Evolutionary conservation across 768 basidiomycete species (phyloP).

Genomic region (Pleurotus eryngii): DNA sequence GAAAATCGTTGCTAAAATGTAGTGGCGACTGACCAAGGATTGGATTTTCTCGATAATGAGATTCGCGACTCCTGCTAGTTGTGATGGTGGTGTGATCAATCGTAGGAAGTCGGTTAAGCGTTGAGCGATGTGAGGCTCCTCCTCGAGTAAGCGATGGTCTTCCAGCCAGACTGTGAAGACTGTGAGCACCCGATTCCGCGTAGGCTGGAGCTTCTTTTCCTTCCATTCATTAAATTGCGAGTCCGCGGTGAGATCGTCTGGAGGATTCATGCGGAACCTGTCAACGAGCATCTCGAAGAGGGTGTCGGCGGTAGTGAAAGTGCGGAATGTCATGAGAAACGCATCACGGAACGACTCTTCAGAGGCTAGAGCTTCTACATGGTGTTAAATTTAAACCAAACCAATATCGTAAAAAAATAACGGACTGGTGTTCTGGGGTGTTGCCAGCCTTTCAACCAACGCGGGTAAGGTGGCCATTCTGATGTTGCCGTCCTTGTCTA

Average conservation of each 20-base stretch:
- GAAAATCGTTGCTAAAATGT: neutral
- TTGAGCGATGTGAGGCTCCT: slow-evolving; percentile 59
- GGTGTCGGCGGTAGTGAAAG: slow-evolving; percentile 67
- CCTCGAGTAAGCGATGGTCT: slow-evolving; percentile 56
- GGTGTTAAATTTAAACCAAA: neutral
- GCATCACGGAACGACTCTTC: slow-evolving; percentile 43
- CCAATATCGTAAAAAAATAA: no score
- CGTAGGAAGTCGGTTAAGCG: slow-evolving; percentile 55
- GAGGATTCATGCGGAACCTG: slow-evolving; percentile 53
- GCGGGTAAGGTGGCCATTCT: slow-evolving; percentile 68
- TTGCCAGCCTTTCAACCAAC: slow-evolving; percentile 67
- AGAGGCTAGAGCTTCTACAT: slow-evolving; percentile 22
- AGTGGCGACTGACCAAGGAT: slow-evolving; percentile 42
- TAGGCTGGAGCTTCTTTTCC: slow-evolving; percentile 54
- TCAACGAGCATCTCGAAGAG: slow-evolving; percentile 68
- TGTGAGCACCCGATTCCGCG: slow-evolving; percentile 58
- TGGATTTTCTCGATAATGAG: slow-evolving; percentile 51
- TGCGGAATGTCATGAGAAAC: slow-evolving; percentile 84
- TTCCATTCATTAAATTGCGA: slow-evolving; percentile 65
- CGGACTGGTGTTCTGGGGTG: slow-evolving; percentile 10
- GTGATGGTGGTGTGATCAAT: slow-evolving; percentile 34
- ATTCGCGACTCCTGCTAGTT: slow-evolving; percentile 42
- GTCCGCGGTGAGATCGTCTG: slow-evolving; percentile 41
- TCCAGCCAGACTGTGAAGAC: slow-evolving; percentile 62
- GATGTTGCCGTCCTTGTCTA: slow-evolving; percentile 63